Base-by-base conservation (phyloP, 139 green algal genomes). In the Klebsormidium nitens region DNA sequence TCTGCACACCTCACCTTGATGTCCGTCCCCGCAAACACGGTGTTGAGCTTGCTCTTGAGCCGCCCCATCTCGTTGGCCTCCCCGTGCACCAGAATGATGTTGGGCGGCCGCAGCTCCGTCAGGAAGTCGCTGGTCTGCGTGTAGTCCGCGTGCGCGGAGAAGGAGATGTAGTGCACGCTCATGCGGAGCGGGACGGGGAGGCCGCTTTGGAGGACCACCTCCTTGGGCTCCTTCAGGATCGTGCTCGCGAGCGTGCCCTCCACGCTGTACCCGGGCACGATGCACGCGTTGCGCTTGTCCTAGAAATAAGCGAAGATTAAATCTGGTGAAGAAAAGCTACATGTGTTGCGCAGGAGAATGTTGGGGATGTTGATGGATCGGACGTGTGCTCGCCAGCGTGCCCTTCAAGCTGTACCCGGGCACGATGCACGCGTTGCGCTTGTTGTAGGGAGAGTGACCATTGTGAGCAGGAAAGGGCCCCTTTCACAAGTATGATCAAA, bases 111-210 rank as follows among this genome's bases (percentile, higher is more conserved):
- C 34, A 97, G 77, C 31, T 65, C 38, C 38, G 95, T 86, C 42
- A 99, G 61, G 73, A 99, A 99, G 31, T 87, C 81, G 23, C 80
- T 87, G 4, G 94, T 99, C 83, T 98, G 94, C n/a, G 89, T 76
- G 74, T 90, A 99, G 79, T 99, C 94, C 23, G 94, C 93, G 70
- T 99, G 94, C 14, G 94, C 94, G 6, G 85, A 94, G 84, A 99
- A 99, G 48, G 86, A 95, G 58, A 99, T 97, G 72, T 90, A 87
- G 63, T 96, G 87, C 46, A 98, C 93, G 14, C 81, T 70, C 59
- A 87, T 89, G n/a, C 84, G 70, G 63, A 98, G 80, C 5, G 86
- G 86, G 8, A 95, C 81, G 79, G 90, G 83, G 50, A 60, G 14
- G 26, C 66, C 81, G 46, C n/a, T 69, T 6, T 69, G n/a, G 3